Evolutionary conservation across 495 filamentous ascomycete species (phyloP).

Genomic region (Jackrogersella multiformis): DNA sequence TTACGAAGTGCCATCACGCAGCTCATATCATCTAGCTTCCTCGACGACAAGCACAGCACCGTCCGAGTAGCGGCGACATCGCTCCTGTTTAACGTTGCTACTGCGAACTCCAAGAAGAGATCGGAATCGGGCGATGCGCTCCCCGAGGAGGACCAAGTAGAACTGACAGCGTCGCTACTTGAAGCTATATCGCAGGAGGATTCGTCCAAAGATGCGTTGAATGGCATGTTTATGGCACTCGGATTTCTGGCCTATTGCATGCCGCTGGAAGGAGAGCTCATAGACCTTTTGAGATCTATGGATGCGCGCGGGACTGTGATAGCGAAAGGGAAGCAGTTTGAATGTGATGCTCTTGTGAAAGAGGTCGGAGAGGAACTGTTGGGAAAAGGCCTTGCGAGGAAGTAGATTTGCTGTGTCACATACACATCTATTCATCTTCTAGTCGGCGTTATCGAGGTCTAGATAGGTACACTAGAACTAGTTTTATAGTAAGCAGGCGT

Average conservation of each 20-base stretch:
- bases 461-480: not conserved
- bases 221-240: conserved; percentile 75
- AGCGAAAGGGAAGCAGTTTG: conserved; percentile 62
- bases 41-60: conserved; percentile 62
- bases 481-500: not conserved
- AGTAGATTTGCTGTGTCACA: conserved; percentile 9
- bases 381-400: conserved; percentile 51
- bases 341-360: conserved; percentile 64
- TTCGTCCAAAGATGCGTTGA: conserved; percentile 72
- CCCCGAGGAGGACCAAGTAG: conserved; percentile 74
- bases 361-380: conserved; percentile 63
- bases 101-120: conserved; percentile 72
- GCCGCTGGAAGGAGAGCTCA: conserved; percentile 72
- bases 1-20: conserved; percentile 53
- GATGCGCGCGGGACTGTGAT: conserved; percentile 69
- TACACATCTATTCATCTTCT: not conserved
- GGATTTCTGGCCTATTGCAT: conserved; percentile 78
- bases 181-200: conserved; percentile 78
- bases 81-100: conserved; percentile 83
- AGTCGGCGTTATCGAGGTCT: not conserved
- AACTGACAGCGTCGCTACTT: conserved; percentile 77
- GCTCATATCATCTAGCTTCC: conserved; percentile 63
- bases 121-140: conserved; percentile 67
- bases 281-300: conserved; percentile 77
- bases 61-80: conserved; percentile 80